Conservation (phyloP, 1,284 basidiomycete species). For the Ceratobasidium sp. region DNA sequence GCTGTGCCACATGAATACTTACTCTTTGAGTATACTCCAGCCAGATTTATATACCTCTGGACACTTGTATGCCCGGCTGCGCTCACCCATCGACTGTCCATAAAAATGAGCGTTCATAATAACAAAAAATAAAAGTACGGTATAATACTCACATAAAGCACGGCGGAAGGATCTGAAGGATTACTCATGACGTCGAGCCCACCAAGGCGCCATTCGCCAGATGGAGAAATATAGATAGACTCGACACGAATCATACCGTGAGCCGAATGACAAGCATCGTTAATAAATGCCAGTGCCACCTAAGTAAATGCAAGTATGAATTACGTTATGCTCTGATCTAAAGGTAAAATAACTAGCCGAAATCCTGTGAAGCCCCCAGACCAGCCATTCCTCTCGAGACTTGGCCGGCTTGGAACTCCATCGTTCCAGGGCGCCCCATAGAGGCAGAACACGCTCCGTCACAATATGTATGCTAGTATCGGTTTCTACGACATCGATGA, state of each 20-base stretch:
- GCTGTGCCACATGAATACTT: slow-evolving; percentile 44
- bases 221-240: slow-evolving; percentile 86
- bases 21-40: slow-evolving; percentile 87
- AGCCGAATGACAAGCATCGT: slow-evolving; percentile 82
- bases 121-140: slow-evolving; percentile 40
- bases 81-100: slow-evolving; percentile 71
- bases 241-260: slow-evolving; percentile 85
- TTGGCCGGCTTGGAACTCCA: slow-evolving; percentile 68
- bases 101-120: slow-evolving; percentile 40
- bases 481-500: slow-evolving; percentile 91
- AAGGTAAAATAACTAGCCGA: slow-evolving; percentile 63
- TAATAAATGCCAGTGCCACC: slow-evolving; percentile 92
- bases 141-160: slow-evolving; percentile 72
- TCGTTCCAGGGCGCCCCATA: slow-evolving; percentile 68
- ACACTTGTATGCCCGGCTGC: slow-evolving; percentile 64
- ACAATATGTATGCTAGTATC: slow-evolving; percentile 90
- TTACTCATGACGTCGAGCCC: slow-evolving; percentile 92
- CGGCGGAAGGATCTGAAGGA: slow-evolving; percentile 73
- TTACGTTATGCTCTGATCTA: background rate
- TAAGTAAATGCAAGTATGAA: slow-evolving; percentile 47
- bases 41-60: slow-evolving; percentile 94
- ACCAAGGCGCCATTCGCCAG: slow-evolving; percentile 95
- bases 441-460: slow-evolving; percentile 88
- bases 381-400: slow-evolving; percentile 83
- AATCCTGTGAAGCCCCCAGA: slow-evolving; percentile 93